These are phyloP conservation scores for Calvatia gigantea DNA, from an alignment of 768 basidiomycete species.

Conservation along the genomic window DNA sequence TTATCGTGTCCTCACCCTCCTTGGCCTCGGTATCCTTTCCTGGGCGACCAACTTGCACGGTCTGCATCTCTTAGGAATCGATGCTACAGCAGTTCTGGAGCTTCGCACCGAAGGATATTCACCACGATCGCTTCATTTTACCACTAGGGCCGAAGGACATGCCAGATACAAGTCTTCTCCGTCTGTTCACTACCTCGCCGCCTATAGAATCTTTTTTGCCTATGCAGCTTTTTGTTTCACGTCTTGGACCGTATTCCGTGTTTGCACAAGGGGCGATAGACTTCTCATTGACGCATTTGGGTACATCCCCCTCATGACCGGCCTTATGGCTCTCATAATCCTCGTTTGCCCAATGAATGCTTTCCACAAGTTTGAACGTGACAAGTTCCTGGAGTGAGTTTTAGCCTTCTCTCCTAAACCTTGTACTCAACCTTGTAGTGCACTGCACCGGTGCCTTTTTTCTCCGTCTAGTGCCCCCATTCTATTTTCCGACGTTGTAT, in stretches of 20 bases:
- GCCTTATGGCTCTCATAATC: constrained; percentile 50
- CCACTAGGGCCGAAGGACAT: neutral
- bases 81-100: constrained; percentile 70
- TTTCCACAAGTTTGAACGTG: constrained; percentile 67
- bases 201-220: constrained; percentile 64
- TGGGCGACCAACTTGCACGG: constrained; percentile 95
- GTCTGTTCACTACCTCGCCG: constrained; percentile 43
- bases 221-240: constrained; percentile 60
- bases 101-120: constrained; percentile 38
- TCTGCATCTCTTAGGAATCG: constrained; percentile 69
- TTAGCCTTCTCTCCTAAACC: constrained; percentile 7
- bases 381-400: constrained; percentile 75
- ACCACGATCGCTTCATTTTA: constrained; percentile 12
- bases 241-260: constrained; percentile 70
- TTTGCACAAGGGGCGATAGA: constrained; percentile 53
- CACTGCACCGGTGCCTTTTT: constrained; percentile 71
- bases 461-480: constrained; percentile 58
- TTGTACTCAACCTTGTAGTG: constrained; percentile 37
- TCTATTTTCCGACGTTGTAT: constrained; percentile 88
- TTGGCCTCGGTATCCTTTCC: constrained; percentile 75
- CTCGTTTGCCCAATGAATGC: constrained; percentile 68
- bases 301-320: constrained; percentile 69
- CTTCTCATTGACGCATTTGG: constrained; percentile 70
- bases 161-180: constrained; percentile 19
- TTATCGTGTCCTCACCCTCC: constrained; percentile 82